Conservation (phyloP, 2,329 filamentous ascomycete genomes). For the Aureobasidium musti region DNA sequence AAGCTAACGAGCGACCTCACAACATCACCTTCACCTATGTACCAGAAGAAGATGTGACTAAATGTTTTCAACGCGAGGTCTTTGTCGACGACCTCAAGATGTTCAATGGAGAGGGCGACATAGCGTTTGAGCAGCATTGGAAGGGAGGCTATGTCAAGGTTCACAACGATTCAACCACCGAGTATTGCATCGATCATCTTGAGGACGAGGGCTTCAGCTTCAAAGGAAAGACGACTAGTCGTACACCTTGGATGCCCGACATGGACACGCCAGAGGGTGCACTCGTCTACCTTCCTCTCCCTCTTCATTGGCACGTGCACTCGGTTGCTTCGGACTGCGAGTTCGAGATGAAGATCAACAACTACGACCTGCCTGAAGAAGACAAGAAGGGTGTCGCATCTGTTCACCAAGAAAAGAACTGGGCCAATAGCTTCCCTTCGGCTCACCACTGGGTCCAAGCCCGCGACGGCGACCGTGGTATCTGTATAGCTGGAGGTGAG, state of each 20-base stretch:
- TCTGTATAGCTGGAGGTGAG: constrained; percentile 45
- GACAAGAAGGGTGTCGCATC: constrained; percentile 42
- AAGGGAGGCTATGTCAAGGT: constrained; percentile 46
- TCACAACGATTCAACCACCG: constrained; percentile 42
- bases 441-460: constrained; percentile 49
- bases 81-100: constrained; percentile 48
- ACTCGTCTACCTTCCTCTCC: constrained; percentile 51
- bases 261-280: constrained; percentile 49
- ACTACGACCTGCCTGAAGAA: constrained; percentile 35
- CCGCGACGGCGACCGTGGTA: constrained; percentile 34
- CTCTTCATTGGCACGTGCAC: constrained; percentile 56
- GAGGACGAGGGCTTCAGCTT: constrained; percentile 45
- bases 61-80: constrained; percentile 48
- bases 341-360: constrained; percentile 46
- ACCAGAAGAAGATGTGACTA: constrained; percentile 39
- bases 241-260: constrained; percentile 45
- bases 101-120: constrained; percentile 34
- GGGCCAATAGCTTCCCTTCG: constrained; percentile 51
- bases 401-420: constrained; percentile 56
- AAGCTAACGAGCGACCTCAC: constrained; percentile 45
- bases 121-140: constrained; percentile 47
- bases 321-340: constrained; percentile 47
- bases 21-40: constrained; percentile 56
- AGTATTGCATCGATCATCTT: constrained; percentile 39
- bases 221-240: constrained; percentile 44